These are phyloP conservation scores for Eimeria falciformis DNA, from an alignment of 169 alveolate species.

Conservation along the genomic window DNA sequence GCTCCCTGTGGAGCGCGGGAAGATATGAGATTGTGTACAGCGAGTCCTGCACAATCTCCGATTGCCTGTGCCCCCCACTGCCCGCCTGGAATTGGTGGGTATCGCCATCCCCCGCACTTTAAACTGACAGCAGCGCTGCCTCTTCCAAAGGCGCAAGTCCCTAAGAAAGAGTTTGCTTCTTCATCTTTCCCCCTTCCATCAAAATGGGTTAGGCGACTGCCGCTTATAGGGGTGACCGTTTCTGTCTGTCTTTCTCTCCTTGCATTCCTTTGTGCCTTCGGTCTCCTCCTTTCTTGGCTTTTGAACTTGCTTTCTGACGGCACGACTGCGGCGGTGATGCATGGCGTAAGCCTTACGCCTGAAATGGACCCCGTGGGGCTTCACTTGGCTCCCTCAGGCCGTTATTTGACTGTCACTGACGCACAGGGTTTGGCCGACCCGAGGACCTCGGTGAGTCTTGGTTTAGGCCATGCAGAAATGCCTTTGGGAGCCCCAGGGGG, in stretches of 20 bases:
- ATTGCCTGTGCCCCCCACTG: no score
- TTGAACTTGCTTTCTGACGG: not conserved
- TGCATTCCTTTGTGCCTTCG: not conserved
- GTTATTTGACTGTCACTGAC: not conserved
- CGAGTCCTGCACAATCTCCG: no score
- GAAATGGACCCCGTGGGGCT: no score
- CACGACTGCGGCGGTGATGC: no score
- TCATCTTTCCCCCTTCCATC: not conserved
- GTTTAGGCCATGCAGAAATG: no score
- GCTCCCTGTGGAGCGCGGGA: no score
- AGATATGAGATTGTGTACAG: no score
- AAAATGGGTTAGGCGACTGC: constrained; percentile 1
- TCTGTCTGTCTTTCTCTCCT: not conserved
- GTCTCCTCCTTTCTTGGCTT: not conserved
- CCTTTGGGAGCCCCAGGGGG: not conserved
- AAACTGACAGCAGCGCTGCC: not conserved
- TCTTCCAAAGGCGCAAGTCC: not conserved
- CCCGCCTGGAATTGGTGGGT: no score
- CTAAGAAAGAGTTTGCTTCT: not conserved
- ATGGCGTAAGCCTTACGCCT: no score
- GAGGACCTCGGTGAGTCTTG: no score
- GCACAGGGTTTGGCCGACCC: not conserved
- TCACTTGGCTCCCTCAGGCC: no score
- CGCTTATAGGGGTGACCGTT: not conserved
- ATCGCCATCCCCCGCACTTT: not conserved